Base-by-base conservation (phyloP, 768 basidiomycete species). In the Leccinum truebloodii region DNA sequence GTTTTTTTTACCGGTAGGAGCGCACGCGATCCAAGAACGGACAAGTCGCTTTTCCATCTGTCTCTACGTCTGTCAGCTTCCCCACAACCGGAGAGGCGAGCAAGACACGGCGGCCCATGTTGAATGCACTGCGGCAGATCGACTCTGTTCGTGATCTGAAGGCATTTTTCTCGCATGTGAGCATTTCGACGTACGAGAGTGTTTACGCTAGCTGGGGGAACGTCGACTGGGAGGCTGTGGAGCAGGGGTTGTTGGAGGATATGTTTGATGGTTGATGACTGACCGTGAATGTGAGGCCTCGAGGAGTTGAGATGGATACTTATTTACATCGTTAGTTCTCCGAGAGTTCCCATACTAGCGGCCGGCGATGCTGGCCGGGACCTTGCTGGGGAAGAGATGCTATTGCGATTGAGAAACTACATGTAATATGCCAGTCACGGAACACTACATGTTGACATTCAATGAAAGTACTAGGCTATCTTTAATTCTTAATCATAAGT, bases 91-190 rank as follows among this genome's bases (percentile, higher is more conserved):
- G 72, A 18, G 78, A 79, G n/a, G 69, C 78, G 46, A 79, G 79
- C 24, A 67, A 79, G 32, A 81, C 89, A 73, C 89, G 95, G 8
- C 82, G 86, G 53, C 95, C 95, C 3, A 79, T 94, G 61, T 77
- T 98, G 57, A 80, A 80, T 32, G 73, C 79, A 3, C 54, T 93
- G 24, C 86, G 85, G 53, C 86, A 90, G 63, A 89, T 98, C 59
- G 87, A 89, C 62, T 94, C 92, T 56, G 85, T 97, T 46, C 83
- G 86, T 39, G 92, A 97, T 68, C 78, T 99, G 26, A 82, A 87
- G n/a, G 84, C 89, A 1, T 99, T 99, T 79, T 95, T 98, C 74
- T 87, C 93, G 1, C 83, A 87, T 59, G 88, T 95, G 54, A 96
- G 94, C 73, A 86, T 96, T 54, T 80, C 88, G 5, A 89, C 90